phyloP scores from a whole-genome alignment of 495 filamentous ascomycete genomes.

The Aspergillus affinis region DNA sequence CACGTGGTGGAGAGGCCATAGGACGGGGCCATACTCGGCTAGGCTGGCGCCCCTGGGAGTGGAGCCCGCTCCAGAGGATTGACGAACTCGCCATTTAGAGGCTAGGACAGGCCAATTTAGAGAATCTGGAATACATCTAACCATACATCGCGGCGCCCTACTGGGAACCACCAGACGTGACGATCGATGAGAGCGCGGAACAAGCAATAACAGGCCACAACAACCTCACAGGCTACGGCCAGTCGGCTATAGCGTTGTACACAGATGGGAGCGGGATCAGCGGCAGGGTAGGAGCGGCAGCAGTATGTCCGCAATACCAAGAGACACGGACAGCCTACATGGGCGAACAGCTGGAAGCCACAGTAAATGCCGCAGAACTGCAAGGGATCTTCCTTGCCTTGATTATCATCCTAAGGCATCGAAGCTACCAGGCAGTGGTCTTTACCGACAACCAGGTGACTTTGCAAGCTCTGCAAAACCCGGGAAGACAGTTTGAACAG shows the following conservation, averaged over 20 bases:
- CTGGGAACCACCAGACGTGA: conserved; percentile 8
- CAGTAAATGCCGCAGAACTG: conserved; percentile 3
- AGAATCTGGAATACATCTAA: conserved; percentile 6
- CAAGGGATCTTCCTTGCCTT: conserved; percentile 8
- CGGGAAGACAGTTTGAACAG: conserved; percentile 2
- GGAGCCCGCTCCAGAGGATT: conserved; percentile 7
- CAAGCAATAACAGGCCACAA: conserved; percentile 6
- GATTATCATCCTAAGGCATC: conserved; percentile 3
- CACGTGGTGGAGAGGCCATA: conserved; percentile 5
- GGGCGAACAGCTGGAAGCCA: conserved; percentile 7
- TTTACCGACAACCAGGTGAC: conserved; percentile 7
- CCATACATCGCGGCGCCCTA: conserved; percentile 4
- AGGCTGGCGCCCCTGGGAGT: conserved; percentile 9
- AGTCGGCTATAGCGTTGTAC: conserved; percentile 6
- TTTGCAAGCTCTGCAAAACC: conserved; percentile 4
- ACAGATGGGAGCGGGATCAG: conserved; percentile 8
- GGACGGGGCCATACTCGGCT: not conserved
- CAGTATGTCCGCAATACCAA: conserved; percentile 8
- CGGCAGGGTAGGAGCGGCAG: conserved; percentile 7
- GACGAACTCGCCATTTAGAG: conserved; percentile 6
- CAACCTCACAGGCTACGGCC: not conserved
- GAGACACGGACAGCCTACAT: conserved; percentile 9
- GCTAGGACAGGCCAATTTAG: conserved; percentile 3
- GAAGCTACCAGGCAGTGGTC: conserved; percentile 2
- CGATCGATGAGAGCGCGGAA: conserved; percentile 6